Conservation (phyloP, 805 yeast genomes). For the Yamadazyma paraphyllophila region DNA sequence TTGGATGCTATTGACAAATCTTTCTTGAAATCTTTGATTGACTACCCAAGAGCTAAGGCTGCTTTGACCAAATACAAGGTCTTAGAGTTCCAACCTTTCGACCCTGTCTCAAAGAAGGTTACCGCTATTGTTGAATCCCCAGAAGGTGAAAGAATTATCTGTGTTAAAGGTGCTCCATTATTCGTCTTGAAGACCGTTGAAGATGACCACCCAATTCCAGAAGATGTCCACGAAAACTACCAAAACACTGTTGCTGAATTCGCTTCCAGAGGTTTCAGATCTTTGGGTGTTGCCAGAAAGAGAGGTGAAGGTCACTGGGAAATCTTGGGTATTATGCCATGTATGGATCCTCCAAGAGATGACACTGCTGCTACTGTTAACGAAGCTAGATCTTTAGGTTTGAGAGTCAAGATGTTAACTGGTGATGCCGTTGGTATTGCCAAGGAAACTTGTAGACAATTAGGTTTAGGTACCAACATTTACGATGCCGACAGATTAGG, state of each 20-base stretch:
- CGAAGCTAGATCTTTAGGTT: slow-evolving; percentile 89
- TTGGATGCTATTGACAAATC: slow-evolving; percentile 97
- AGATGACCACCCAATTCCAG: slow-evolving; percentile 95
- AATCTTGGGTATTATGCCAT: slow-evolving; percentile 96
- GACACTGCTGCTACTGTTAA: slow-evolving; percentile 92
- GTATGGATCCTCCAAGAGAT: slow-evolving; percentile 99
- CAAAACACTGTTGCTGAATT: slow-evolving; percentile 97
- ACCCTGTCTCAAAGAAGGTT: slow-evolving; percentile 96
- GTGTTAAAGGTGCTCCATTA: slow-evolving; percentile 98
- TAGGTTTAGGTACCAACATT: slow-evolving; percentile 94
- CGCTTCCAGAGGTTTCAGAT: slow-evolving; percentile 97
- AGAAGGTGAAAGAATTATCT: slow-evolving; percentile 89
- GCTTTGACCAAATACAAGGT: slow-evolving; percentile 93
- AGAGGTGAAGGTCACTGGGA: slow-evolving; percentile 99
- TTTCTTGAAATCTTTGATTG: slow-evolving; percentile 84
- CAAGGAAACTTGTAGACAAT: slow-evolving; percentile 96
- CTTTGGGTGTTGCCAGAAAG: slow-evolving; percentile 98
- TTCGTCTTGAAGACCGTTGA: slow-evolving; percentile 95
- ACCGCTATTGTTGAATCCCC: slow-evolving; percentile 94
- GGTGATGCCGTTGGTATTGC: slow-evolving; percentile 99
- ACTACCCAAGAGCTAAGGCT: slow-evolving; percentile 89
- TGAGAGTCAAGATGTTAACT: slow-evolving; percentile 95
- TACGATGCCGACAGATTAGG: slow-evolving; percentile 97
- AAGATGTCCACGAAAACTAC: slow-evolving; percentile 89
- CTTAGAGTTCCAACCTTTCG: slow-evolving; percentile 94